Evolutionary conservation across 1,284 basidiomycete genomes (phyloP).

Genomic region (Tilletiaria anomala): DNA sequence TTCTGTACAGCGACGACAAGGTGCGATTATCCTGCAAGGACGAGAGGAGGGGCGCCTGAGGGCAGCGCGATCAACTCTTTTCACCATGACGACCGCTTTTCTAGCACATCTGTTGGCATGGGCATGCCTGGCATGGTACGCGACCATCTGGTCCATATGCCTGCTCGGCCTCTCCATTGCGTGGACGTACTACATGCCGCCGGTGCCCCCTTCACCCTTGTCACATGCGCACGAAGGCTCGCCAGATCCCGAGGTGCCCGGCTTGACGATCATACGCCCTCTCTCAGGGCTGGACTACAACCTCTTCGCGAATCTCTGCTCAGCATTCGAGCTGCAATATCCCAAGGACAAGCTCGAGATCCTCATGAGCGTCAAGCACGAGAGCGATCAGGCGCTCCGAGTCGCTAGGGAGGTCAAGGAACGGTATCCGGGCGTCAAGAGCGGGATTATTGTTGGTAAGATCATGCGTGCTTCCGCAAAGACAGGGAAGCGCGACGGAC

Average conservation of each 20-base stretch:
- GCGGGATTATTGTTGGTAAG: slow-evolving; percentile 21
- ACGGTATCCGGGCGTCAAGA: slow-evolving; percentile 21
- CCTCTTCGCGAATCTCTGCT: slow-evolving; percentile 28
- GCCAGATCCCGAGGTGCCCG: slow-evolving; percentile 46
- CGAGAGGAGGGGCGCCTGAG: no score
- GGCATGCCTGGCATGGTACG: slow-evolving; percentile 56
- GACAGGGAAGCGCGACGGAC: background rate
- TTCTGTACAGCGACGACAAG: no score
- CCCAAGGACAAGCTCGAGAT: slow-evolving; percentile 27
- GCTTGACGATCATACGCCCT: slow-evolving; percentile 33
- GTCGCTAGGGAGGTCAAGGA: slow-evolving; percentile 23
- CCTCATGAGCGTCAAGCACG: slow-evolving; percentile 25
- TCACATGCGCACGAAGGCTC: slow-evolving; percentile 77
- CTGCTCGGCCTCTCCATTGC: slow-evolving; percentile 62
- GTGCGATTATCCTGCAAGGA: no score
- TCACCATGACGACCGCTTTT: no score
- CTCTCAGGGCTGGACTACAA: slow-evolving; percentile 35
- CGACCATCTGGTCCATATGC: slow-evolving; percentile 56
- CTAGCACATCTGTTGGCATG: slow-evolving; percentile 39
- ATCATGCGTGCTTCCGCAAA: background rate
- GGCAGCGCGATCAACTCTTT: no score
- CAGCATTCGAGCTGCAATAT: slow-evolving; percentile 32
- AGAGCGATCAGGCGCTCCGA: slow-evolving; percentile 24
- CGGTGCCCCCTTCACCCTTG: slow-evolving; percentile 50
- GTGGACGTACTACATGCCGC: slow-evolving; percentile 47